phyloP scores from a whole-genome alignment of 495 filamentous ascomycete species.

The Talaromyces trachyspermus region DNA sequence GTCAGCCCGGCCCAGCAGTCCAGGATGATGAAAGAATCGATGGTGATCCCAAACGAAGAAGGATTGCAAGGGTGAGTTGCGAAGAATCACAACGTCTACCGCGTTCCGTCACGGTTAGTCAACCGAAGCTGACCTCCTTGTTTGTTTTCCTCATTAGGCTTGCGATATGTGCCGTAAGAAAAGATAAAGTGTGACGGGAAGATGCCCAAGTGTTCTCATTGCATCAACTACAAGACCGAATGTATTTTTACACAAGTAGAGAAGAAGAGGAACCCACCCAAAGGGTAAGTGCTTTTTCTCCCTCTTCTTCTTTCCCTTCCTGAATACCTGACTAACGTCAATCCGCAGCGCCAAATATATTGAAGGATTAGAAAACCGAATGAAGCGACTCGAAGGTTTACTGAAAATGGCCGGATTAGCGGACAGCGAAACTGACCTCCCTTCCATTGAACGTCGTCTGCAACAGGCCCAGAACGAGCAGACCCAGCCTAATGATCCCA shows the following conservation, averaged over 20 bases:
- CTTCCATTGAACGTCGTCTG: conserved; percentile 75
- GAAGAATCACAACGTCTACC: not conserved
- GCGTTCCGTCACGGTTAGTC: not conserved
- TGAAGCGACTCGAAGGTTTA: conserved; percentile 88
- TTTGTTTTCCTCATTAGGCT: conserved; percentile 46
- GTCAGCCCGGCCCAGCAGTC: conserved; percentile 40
- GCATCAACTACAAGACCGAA: conserved; percentile 96
- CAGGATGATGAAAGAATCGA: conserved; percentile 54
- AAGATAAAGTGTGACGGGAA: conserved; percentile 99
- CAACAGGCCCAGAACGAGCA: conserved; percentile 49
- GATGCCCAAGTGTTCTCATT: conserved; percentile 90
- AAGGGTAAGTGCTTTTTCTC: conserved; percentile 55
- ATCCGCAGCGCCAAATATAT: conserved; percentile 84
- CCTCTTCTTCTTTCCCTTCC: conserved; percentile 4
- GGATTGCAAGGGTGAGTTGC: conserved; percentile 76
- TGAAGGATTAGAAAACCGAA: conserved; percentile 89
- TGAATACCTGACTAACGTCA: conserved; percentile 14
- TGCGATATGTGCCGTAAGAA: conserved; percentile 99
- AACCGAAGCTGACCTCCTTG: not conserved
- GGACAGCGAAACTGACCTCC: conserved; percentile 81
- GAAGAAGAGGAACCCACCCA: conserved; percentile 96
- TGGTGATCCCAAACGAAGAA: conserved; percentile 76
- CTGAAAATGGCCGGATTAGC: conserved; percentile 82
- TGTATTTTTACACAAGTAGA: conserved; percentile 97
- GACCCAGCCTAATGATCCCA: conserved; percentile 17